These are phyloP conservation scores for Coniferiporia sulphurascens DNA, from an alignment of 1,284 basidiomycete genomes.

Conservation along the genomic window DNA sequence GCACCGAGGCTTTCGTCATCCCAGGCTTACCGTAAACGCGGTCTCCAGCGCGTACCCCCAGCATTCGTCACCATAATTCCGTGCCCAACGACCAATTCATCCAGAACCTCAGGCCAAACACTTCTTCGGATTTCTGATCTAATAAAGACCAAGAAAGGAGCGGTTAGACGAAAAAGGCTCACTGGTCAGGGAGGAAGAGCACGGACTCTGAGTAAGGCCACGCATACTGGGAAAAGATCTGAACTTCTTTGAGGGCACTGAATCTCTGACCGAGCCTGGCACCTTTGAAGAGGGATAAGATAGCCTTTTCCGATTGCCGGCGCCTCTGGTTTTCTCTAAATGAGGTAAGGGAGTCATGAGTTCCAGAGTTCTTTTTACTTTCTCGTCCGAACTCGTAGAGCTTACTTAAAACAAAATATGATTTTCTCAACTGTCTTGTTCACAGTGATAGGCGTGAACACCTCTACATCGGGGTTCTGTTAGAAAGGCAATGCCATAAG, in stretches of 20 bases:
- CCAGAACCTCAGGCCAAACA: neutral
- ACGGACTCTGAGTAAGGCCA: slow-evolving; percentile 6
- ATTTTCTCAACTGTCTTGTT: neutral
- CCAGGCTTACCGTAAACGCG: neutral
- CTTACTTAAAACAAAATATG: slow-evolving; percentile 1
- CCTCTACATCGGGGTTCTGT: neutral
- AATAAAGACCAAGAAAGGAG: neutral
- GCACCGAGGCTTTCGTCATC: too few species aligned
- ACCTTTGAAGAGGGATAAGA: neutral
- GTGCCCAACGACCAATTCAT: neutral
- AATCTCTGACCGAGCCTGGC: neutral
- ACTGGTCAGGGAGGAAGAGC: neutral
- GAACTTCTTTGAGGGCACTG: neutral
- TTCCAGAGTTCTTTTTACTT: too few species aligned
- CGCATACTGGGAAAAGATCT: neutral
- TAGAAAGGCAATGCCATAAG: neutral
- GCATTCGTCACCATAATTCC: neutral
- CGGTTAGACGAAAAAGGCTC: too few species aligned
- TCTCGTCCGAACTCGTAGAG: neutral
- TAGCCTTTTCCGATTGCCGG: neutral
- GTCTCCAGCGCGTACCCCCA: slow-evolving; percentile 1
- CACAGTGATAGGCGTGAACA: neutral
- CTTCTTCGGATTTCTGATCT: slow-evolving; percentile 1
- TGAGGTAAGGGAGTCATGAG: too few species aligned
- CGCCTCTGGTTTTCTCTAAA: too few species aligned